phyloP scores from a whole-genome alignment of 2,329 filamentous ascomycete genomes.

The Macrophomina pseudophaseolina region DNA sequence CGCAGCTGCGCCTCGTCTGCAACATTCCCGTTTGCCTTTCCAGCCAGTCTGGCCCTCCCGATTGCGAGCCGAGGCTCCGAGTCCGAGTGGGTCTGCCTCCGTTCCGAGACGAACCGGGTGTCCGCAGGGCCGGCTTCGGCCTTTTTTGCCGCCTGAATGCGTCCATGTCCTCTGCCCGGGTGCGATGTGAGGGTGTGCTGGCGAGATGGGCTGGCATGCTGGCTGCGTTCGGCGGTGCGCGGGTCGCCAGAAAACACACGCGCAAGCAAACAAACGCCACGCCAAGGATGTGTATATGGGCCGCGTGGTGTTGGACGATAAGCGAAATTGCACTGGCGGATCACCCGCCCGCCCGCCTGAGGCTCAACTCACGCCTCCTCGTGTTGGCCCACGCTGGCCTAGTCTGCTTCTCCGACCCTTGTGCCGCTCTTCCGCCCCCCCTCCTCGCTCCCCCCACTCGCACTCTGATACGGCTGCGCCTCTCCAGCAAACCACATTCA shows the following conservation, averaged over 20 bases:
- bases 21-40: not conserved
- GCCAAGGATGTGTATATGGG: conserved; percentile 6
- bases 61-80: not conserved
- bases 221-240: not conserved
- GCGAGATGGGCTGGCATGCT: not conserved
- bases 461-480: conserved; percentile 8
- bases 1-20: conserved; percentile 1
- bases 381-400: not conserved
- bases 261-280: conserved; percentile 1
- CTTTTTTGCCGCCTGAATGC: not conserved
- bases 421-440: not conserved
- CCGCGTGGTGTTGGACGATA: not conserved
- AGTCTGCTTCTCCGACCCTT: not conserved
- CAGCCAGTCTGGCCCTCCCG: not conserved
- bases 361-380: not conserved
- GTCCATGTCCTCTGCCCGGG: not conserved
- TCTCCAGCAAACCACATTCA: conserved; percentile 1
- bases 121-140: no score
- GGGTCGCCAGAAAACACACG: not conserved
- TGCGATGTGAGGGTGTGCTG: no score
- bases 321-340: conserved; percentile 17
- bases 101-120: not conserved
- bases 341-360: conserved; percentile 5
- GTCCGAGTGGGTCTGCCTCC: not conserved
- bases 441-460: not conserved